Percentiles rank a stretch among this genome's conserved stretches.
Conservation (phyloP, 768 basidiomycete genomes). For the Calvatia gigantea region DNA sequence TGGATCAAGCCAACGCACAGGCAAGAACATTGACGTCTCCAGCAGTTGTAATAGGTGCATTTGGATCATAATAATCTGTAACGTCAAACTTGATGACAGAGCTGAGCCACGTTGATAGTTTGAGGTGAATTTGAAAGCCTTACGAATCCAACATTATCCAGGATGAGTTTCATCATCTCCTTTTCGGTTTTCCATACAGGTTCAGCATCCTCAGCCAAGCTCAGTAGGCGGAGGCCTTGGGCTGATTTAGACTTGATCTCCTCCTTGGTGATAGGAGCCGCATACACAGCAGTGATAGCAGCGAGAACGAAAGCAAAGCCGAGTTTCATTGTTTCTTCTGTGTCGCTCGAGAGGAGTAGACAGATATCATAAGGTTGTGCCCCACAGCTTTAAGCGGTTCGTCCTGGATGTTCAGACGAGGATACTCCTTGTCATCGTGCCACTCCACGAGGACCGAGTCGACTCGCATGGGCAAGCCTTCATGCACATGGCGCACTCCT, state of each 20-base stretch:
- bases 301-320: conserved; percentile 2
- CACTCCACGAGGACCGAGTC: background rate
- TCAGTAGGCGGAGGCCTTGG: conserved; percentile 28
- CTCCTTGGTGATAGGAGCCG: conserved; percentile 16
- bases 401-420: background rate
- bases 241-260: conserved; percentile 25
- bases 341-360: background rate
- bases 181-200: conserved; percentile 30
- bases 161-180: conserved; percentile 26
- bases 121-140: conserved; percentile 3
- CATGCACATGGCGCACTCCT: background rate
- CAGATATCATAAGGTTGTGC: background rate
- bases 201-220: conserved; percentile 24
- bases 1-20: background rate
- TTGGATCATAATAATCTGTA: conserved; percentile 26
- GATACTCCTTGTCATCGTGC: background rate
- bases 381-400: background rate
- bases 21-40: background rate
- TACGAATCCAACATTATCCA: conserved; percentile 22
- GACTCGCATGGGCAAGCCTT: background rate
- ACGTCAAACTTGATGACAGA: conserved; percentile 26
- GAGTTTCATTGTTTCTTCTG: background rate
- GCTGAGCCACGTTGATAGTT: background rate
- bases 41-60: conserved; percentile 9
- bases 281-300: background rate